Evolutionary conservation across 106 monocot genomes (phyloP).

Genomic region (Dioscorea alata): DNA sequence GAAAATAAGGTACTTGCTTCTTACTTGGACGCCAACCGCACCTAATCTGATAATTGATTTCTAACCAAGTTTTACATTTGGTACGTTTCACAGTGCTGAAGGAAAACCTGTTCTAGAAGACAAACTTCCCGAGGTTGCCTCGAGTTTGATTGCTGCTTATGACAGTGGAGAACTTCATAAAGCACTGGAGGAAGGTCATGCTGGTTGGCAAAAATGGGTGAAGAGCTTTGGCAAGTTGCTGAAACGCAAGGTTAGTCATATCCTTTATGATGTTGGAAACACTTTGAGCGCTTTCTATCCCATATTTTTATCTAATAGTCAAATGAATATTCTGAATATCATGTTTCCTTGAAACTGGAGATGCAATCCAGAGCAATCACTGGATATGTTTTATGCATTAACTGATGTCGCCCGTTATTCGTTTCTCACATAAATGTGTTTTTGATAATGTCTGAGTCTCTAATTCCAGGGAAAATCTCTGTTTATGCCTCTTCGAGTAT

Average conservation of each 20-base stretch:
- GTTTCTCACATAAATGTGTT: too few species aligned
- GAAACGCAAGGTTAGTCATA: slow-evolving; percentile 74
- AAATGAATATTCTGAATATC: too few species aligned
- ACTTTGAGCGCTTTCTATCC: too few species aligned
- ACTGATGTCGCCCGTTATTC: too few species aligned
- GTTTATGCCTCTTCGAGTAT: slow-evolving; percentile 79
- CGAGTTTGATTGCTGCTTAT: slow-evolving; percentile 67
- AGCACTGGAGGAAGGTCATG: slow-evolving; percentile 78
- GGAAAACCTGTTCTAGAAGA: slow-evolving; percentile 75
- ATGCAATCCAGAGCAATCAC: too few species aligned
- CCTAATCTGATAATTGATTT: too few species aligned
- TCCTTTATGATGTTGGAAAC: not conserved
- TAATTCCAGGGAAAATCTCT: slow-evolving; percentile 72
- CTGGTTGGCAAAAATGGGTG: slow-evolving; percentile 99
- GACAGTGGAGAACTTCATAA: slow-evolving; percentile 65
- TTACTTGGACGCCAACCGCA: too few species aligned
- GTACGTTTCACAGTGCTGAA: slow-evolving; percentile 52
- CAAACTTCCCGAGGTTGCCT: slow-evolving; percentile 72
- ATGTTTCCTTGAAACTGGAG: too few species aligned
- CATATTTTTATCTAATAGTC: too few species aligned
- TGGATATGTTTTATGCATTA: too few species aligned
- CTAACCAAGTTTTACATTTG: not conserved
- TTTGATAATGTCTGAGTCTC: too few species aligned
- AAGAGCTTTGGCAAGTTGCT: slow-evolving; percentile 83
- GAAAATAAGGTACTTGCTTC: too few species aligned